Evolutionary conservation across 75 land plant species (phyloP).

Genomic region (Cunninghamia lanceolata): DNA sequence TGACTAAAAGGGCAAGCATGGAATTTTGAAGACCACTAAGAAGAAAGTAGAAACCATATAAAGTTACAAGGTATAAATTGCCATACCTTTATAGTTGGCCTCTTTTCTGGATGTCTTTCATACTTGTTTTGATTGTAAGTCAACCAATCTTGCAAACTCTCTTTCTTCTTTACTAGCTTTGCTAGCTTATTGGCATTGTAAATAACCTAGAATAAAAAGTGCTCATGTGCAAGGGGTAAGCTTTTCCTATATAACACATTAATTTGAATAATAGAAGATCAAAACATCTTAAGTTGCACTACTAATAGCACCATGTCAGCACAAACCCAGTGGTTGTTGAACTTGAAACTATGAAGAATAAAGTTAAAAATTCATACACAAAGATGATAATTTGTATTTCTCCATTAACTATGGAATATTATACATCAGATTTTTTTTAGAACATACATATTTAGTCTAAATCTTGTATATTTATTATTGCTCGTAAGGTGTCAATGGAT

Average conservation of each 20-base stretch:
- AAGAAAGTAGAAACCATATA: background rate
- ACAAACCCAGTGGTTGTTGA: background rate
- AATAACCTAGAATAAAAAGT: slow-evolving; percentile 49
- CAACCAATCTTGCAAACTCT: slow-evolving; percentile 71
- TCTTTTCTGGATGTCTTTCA: slow-evolving; percentile 44
- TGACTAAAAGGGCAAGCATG: background rate
- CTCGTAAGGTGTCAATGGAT: background rate
- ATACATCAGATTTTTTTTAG: background rate
- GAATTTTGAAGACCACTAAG: background rate
- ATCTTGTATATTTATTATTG: background rate
- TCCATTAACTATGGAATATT: background rate
- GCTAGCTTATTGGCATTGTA: slow-evolving; percentile 85
- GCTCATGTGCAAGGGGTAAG: background rate
- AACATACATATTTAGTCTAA: background rate
- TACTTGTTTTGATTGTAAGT: slow-evolving; percentile 60
- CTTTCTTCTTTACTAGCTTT: slow-evolving; percentile 60
- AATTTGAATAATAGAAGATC: background rate
- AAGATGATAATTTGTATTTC: background rate
- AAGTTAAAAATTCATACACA: too few relatives aligned
- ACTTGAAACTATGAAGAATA: background rate
- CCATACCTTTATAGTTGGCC: slow-evolving; percentile 67
- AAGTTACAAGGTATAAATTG: background rate
- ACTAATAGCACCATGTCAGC: background rate
- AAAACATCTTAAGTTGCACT: background rate
- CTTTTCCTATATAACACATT: background rate